Conservation (phyloP, 495 filamentous ascomycete species). For the Aspergillus cavernicola region DNA sequence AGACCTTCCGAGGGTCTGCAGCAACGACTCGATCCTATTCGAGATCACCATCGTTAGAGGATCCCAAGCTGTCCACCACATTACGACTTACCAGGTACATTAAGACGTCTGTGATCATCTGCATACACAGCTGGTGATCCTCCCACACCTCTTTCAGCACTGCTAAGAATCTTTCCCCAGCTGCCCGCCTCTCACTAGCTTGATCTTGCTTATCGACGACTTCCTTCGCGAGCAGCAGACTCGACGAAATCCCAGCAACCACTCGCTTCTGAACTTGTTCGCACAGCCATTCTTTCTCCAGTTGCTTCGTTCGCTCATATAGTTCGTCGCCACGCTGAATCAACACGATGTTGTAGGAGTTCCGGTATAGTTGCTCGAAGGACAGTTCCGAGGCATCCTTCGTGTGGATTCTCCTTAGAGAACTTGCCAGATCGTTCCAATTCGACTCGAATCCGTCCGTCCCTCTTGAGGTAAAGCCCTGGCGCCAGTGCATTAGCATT, state of each 20-base stretch:
- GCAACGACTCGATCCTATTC: constrained; percentile 70
- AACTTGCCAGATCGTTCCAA: constrained; percentile 70
- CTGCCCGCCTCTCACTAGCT: constrained; percentile 69
- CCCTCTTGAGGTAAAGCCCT: constrained; percentile 53
- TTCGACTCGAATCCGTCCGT: constrained; percentile 73
- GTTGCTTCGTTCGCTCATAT: constrained; percentile 71
- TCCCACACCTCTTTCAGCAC: constrained; percentile 76
- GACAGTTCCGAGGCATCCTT: constrained; percentile 88
- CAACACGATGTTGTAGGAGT: constrained; percentile 92
- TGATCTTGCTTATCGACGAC: constrained; percentile 47
- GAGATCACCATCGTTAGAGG: constrained; percentile 1
- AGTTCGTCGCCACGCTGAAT: constrained; percentile 81
- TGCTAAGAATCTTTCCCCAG: constrained; percentile 79
- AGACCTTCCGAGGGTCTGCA: constrained; percentile 64
- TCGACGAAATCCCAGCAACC: constrained; percentile 55
- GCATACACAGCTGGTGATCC: constrained; percentile 88
- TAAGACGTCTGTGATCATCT: constrained; percentile 94
- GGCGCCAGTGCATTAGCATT: constrained; percentile 12
- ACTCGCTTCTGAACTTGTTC: constrained; percentile 63
- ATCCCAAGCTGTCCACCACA: neutral
- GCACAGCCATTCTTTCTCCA: constrained; percentile 77
- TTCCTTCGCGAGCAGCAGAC: constrained; percentile 45
- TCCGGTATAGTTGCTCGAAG: constrained; percentile 94
- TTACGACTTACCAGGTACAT: constrained; percentile 82
- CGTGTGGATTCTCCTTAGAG: constrained; percentile 81